Base-by-base conservation (phyloP, 495 filamentous ascomycete genomes). In the Aspergillus panamensis region DNA sequence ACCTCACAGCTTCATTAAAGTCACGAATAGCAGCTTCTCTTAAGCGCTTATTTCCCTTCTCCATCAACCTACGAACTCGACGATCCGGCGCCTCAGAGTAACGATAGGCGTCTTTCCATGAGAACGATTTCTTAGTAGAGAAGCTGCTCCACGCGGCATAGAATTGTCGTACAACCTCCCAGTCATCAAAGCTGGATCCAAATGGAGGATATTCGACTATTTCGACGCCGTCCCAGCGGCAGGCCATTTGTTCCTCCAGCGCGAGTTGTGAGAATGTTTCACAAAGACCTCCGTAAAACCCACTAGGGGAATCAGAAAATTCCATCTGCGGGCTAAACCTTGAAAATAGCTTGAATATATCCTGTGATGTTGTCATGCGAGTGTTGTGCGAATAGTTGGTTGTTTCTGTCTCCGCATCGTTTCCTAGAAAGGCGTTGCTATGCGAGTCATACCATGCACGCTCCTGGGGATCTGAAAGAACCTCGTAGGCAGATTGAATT, bases 361-460 rank as follows among this genome's bases (percentile, higher is more conserved):
- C 89, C 45, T 86, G 82, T 17, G 89, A 80, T 13, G 87, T 92
- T 12, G 91, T 96, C 60, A 93, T 72, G 8, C 80, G 80, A 32
- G 82, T 74, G 64, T 88, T 82, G 53, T 86, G 75, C 29, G 84
- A 84, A 62, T 83, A 88, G 42, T 79, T 72, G 32, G 73, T 70
- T 69, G 70, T 42, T 70, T 78, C 59, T 45, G 60, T 25, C 17
- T 33, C 59, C 21, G 67, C 68, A 51, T 83, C 79, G 13, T 82
- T 85, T 2, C 83, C 80, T 50, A 97, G 75, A 48, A 97, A 91
- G 13, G 85, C 86, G 60, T 91, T 87, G 51, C 90, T 87, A 65
- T 99, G 94, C 20, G 91, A 89, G 66, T 99, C 93, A 71, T 99
- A 99, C 94, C 94, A 97, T 8, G 92, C 87, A 47, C 95, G 85